Conservation (phyloP, 176 grass and related monocot species). For the Otatea glauca region DNA sequence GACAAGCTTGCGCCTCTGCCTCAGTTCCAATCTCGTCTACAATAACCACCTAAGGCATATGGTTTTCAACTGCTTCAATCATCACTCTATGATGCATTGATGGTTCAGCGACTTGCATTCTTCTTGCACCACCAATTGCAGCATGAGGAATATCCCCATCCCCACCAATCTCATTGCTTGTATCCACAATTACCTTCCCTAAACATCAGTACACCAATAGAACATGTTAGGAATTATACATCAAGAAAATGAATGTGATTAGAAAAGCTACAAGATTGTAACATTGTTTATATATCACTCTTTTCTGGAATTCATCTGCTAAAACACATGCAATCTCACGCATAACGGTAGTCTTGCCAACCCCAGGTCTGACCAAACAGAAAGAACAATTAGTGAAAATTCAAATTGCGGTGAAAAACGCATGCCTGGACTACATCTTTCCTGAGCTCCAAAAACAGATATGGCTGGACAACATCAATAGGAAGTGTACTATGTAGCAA, state of each 20-base stretch:
- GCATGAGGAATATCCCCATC: slow-evolving; percentile 93
- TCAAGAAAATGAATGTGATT: background rate
- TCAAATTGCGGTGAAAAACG: slow-evolving; percentile 26
- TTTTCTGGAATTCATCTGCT: slow-evolving; percentile 91
- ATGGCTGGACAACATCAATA: slow-evolving; percentile 6
- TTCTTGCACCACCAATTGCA: slow-evolving; percentile 91
- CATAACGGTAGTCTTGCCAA: slow-evolving; percentile 99
- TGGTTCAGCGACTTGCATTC: slow-evolving; percentile 98
- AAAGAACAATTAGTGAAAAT: slow-evolving; percentile 18
- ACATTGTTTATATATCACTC: slow-evolving; percentile 69
- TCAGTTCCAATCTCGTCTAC: slow-evolving; percentile 98
- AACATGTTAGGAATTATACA: slow-evolving; percentile 45
- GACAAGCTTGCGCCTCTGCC: slow-evolving; percentile 85
- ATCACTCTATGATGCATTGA: slow-evolving; percentile 94
- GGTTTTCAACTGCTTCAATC: slow-evolving; percentile 99
- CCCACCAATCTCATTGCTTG: slow-evolving; percentile 98
- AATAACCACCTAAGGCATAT: slow-evolving; percentile 98
- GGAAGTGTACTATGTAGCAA: background rate
- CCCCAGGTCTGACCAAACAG: slow-evolving; percentile 69
- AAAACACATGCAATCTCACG: slow-evolving; percentile 94
- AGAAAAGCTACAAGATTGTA: slow-evolving; percentile 23
- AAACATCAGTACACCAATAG: slow-evolving; percentile 55
- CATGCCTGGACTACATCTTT: background rate
- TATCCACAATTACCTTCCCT: slow-evolving; percentile 97
- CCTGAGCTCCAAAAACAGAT: background rate